Conservation (phyloP, 345 rosid species). For the Citrus inodora region DNA sequence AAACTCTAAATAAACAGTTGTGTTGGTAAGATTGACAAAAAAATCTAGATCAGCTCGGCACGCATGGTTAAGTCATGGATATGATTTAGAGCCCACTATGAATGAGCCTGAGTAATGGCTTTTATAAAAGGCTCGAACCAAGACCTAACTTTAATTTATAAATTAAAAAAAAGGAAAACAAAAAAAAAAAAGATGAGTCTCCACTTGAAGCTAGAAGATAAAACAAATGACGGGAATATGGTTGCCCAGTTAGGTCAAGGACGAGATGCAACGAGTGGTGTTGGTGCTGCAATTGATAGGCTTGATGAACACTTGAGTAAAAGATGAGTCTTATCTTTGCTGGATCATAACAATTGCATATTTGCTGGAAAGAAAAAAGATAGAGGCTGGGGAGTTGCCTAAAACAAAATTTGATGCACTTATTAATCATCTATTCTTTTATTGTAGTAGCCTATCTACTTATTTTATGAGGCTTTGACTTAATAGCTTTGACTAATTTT, state of each 20-base stretch:
- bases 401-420: not conserved
- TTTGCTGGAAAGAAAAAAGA: not conserved
- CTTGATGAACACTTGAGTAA: slow-evolving; percentile 57
- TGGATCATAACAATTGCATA: not conserved
- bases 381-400: too few relatives aligned
- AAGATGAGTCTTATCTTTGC: slow-evolving; percentile 16
- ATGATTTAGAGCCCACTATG: too few relatives aligned
- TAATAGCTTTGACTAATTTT: not conserved
- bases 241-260: slow-evolving; percentile 18
- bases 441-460: not conserved
- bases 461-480: not conserved
- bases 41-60: fast-evolving
- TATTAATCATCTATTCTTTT: not conserved
- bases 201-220: slow-evolving; percentile 77
- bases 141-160: too few relatives aligned
- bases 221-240: slow-evolving; percentile 64
- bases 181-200: slow-evolving; percentile 23
- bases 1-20: too few relatives aligned
- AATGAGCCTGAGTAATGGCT: too few relatives aligned
- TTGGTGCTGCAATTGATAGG: slow-evolving; percentile 78
- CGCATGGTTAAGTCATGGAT: too few relatives aligned
- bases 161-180: too few relatives aligned
- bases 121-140: too few relatives aligned
- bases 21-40: too few relatives aligned
- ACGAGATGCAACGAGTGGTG: slow-evolving; percentile 52